These are phyloP conservation scores for Umbilicus rupestris DNA, from an alignment of 164 flowering plant species.

Conservation along the genomic window DNA sequence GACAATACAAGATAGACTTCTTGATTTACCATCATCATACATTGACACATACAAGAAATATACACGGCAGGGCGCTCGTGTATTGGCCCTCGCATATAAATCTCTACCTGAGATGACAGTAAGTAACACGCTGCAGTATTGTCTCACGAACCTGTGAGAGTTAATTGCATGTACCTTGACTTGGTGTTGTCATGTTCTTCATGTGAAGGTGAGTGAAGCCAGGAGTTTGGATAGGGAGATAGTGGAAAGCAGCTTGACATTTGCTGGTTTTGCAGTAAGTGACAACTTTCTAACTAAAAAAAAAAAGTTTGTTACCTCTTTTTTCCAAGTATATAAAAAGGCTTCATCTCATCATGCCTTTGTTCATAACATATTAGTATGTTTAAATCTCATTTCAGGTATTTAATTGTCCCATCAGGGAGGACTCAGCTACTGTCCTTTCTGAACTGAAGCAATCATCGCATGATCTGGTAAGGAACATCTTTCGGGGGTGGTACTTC, in stretches of 20 bases:
- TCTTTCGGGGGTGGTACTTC: no score
- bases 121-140: conserved; percentile 19
- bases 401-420: conserved; percentile 85
- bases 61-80: conserved; percentile 97
- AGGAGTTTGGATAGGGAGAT: conserved; percentile 82
- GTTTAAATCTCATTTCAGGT: conserved; percentile 40
- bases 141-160: not conserved
- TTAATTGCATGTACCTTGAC: not conserved
- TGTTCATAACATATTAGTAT: no score
- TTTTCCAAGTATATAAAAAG: not conserved
- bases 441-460: conserved; percentile 76
- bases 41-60: conserved; percentile 77
- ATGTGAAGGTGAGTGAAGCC: conserved; percentile 77
- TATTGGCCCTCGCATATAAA: conserved; percentile 91
- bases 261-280: conserved; percentile 93
- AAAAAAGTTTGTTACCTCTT: not conserved
- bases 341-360: no score
- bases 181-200: conserved; percentile 11
- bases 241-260: conserved; percentile 72
- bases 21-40: conserved; percentile 65
- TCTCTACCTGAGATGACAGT: conserved; percentile 90
- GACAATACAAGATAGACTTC: conserved; percentile 73
- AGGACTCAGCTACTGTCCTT: conserved; percentile 73
- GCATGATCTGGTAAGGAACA: conserved; percentile 73
- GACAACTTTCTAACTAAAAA: no score